Conservation (phyloP, 73 alveolate genomes). For the Symbiodinium natans region DNA sequence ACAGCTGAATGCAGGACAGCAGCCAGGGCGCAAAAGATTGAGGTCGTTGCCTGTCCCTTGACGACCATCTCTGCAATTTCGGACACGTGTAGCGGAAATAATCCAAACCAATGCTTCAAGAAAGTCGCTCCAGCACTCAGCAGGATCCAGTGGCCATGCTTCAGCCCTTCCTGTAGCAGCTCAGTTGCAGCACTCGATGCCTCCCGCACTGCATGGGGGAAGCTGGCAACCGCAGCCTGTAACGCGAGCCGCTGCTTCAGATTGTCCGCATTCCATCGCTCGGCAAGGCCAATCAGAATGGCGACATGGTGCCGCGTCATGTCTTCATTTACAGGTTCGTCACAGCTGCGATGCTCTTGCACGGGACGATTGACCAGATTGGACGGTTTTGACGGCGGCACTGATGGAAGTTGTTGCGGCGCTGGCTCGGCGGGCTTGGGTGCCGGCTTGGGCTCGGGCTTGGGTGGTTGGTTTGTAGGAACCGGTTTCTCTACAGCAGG, state of each 20-base stretch:
- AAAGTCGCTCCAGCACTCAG: background rate
- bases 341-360: slow-evolving; percentile 20
- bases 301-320: background rate
- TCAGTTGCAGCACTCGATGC: background rate
- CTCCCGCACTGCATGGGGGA: background rate
- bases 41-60: background rate
- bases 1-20: background rate
- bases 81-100: background rate
- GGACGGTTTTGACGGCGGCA: too few relatives aligned
- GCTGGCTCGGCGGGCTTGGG: background rate
- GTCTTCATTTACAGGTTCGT: background rate
- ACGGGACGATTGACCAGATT: background rate
- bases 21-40: background rate
- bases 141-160: background rate
- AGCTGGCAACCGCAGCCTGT: background rate
- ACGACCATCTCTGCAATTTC: background rate
- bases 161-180: background rate
- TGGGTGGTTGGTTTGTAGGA: background rate
- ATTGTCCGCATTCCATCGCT: background rate
- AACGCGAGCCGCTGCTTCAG: background rate
- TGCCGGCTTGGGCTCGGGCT: background rate
- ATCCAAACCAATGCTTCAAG: slow-evolving; percentile 20
- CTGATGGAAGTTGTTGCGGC: background rate
- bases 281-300: background rate
- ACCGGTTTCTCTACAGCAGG: background rate